These are phyloP conservation scores for Lactifluus subvellereus DNA, from an alignment of 768 basidiomycete species.

Conservation along the genomic window DNA sequence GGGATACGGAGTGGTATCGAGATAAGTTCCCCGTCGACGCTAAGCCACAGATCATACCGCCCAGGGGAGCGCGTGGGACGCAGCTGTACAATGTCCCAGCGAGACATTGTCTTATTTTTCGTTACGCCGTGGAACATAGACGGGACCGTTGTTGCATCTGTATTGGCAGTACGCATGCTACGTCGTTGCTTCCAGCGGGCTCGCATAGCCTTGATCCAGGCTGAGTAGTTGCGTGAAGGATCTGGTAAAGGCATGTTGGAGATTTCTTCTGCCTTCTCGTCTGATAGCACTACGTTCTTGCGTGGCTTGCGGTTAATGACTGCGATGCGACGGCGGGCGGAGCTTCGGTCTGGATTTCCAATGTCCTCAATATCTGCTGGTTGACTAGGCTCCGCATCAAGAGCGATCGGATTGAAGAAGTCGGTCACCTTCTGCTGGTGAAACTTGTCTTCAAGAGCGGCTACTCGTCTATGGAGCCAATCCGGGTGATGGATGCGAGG, in stretches of 20 bases:
- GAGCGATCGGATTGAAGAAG: constrained; percentile 61
- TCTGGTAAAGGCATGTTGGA: constrained; percentile 49
- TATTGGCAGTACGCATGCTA: constrained; percentile 36
- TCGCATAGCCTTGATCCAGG: constrained; percentile 73
- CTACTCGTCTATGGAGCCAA: constrained; percentile 90
- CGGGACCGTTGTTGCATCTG: constrained; percentile 46
- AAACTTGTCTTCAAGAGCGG: constrained; percentile 89
- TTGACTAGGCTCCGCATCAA: constrained; percentile 29
- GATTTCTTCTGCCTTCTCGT: constrained; percentile 30
- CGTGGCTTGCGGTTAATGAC: constrained; percentile 46
- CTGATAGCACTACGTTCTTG: constrained; percentile 39
- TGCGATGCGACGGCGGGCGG: constrained; percentile 41
- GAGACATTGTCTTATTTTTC: constrained; percentile 51
- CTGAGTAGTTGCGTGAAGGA: constrained; percentile 57
- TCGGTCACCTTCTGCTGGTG: constrained; percentile 97
- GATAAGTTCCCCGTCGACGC: constrained; percentile 72
- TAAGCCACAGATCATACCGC: constrained; percentile 84
- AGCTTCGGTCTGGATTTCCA: constrained; percentile 26
- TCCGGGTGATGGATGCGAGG: constrained; percentile 95
- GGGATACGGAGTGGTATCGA: constrained; percentile 79
- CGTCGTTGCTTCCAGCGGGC: constrained; percentile 67
- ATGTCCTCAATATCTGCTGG: constrained; percentile 56
- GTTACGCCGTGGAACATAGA: constrained; percentile 67
- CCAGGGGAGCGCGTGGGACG: constrained; percentile 71
- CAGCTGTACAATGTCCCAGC: constrained; percentile 94